Evolutionary conservation across 225 moss, liverwort and hornwort genomes (phyloP).

Genomic region (Pseudoscleropodium purum): DNA sequence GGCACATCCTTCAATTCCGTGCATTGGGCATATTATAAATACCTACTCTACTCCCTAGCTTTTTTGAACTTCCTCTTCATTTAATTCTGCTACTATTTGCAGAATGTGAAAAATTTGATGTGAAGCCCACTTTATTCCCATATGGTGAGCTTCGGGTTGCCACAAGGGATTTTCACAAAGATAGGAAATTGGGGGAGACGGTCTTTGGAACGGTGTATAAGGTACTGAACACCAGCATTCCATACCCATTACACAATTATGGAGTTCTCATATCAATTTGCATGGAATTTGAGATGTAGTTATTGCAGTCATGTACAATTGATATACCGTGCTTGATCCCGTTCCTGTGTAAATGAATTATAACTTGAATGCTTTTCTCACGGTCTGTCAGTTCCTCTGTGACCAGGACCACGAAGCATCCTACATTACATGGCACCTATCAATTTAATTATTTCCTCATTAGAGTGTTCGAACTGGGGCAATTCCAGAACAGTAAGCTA

Average conservation of each 20-base stretch:
- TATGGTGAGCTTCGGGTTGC: not conserved
- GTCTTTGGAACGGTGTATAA: not conserved
- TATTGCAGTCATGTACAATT: not conserved
- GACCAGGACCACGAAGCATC: not conserved
- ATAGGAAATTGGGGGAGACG: not conserved
- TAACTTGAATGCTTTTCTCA: not conserved
- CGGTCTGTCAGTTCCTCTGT: too few species aligned
- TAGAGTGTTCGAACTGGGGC: not conserved
- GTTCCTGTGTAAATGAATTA: too few species aligned
- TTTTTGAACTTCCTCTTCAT: not conserved
- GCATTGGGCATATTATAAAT: not conserved
- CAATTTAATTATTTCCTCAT: not conserved
- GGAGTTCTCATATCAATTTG: not conserved
- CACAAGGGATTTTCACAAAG: not conserved
- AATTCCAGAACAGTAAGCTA: not conserved
- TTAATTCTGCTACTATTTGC: not conserved
- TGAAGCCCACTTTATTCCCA: not conserved
- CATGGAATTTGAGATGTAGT: not conserved
- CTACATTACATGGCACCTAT: not conserved
- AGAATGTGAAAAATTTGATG: not conserved
- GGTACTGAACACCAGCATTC: not conserved
- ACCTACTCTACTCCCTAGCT: not conserved
- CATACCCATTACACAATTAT: not conserved
- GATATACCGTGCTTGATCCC: accelerated
- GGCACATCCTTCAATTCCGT: too few species aligned